Evolutionary conservation across 2,329 filamentous ascomycete species (phyloP), one percentile per base, ranked within the genome.

Genomic region (Cordyceps cicadae): DNA sequence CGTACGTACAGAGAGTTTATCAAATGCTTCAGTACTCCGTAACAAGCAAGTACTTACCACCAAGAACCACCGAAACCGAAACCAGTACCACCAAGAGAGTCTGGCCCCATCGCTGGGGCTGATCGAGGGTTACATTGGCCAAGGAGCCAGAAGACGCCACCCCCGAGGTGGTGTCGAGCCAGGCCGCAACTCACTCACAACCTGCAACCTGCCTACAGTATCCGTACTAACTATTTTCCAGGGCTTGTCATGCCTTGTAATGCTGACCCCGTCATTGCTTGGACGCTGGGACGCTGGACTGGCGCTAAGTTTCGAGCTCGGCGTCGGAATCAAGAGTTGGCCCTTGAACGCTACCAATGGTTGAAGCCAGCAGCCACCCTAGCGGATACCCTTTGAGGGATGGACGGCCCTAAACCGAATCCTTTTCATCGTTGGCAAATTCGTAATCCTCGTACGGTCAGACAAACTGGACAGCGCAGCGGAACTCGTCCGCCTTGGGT

Each of bases 51-150:
- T 24, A 24, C 24, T 24, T 24, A 24, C 43, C 43, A 46, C n/a
- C 19, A 46, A 46, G 43, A 15, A 37, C 34, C 34, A 1, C 29
- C 29, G 29, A 24, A 24, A 1, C 29, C 29, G 29, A 24, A 24
- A 24, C 24, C 24, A 24, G 24, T 24, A 24, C 24, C 24, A 24
- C 24, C 3, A 29, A 5, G 6, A 55, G 53, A 46, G 48, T 32
- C 24, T 58, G 55, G 55, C 39, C 39, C 34, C 29, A 21, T 19
- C 55, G 34, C 37, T 21, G 56, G 56, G 56, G 56, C 56, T 59
- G 56, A 59, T 59, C 56, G 56, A 50, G 48, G 49, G 56, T 59
- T 59, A 59, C 56, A 59, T 59, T 52, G 56, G 17, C 48, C 21
- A 45, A 51, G 37, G 9, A 50, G 55, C 55, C 56, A 52, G 48